Base-by-base conservation (phyloP, 2,329 filamentous ascomycete species). In the Cladosporium sp. region DNA sequence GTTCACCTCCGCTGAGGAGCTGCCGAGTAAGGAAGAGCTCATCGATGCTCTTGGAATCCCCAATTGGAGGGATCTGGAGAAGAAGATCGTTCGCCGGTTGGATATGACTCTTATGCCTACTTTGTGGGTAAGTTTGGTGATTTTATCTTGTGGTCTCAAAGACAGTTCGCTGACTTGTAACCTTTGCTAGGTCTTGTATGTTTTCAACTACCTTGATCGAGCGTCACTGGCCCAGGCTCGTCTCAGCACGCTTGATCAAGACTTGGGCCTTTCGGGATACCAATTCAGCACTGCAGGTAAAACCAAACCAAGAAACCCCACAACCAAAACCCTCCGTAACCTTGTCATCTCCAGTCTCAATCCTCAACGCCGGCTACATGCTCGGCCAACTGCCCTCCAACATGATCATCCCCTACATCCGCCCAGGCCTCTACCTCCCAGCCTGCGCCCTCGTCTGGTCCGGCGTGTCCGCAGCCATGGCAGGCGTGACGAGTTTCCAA, bases 51-150 rank as follows among this genome's bases (percentile, higher is more conserved):
- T n/a, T n/a, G n/a, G n/a, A n/a, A n/a, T n/a, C n/a, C n/a, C n/a
- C n/a, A n/a, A n/a, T n/a, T n/a, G 7, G 7, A 7, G 18, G n/a
- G 7, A n/a, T n/a, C n/a, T n/a, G n/a, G n/a, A n/a, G n/a, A n/a
- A n/a, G n/a, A n/a, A n/a, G 15, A 69, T 90, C 57, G 78, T 82
- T 62, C 78, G 80, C 56, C 89, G 88, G 69, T 80, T 89, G 47
- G 86, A 89, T 62, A 58, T 75, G n/a, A 78, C 83, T 40, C 51
- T 88, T 66, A 71, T 87, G 51, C 83, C 84, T 0, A 81, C 82
- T 69, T 71, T 88, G 52, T 79, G 88, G 40, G 62, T 87, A n/a
- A n/a, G n/a, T n/a, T n/a, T n/a, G n/a, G n/a, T n/a, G n/a, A n/a
- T n/a, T n/a, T n/a, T n/a, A n/a, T n/a, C n/a, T n/a, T n/a, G n/a